Evolutionary conservation across 2,329 filamentous ascomycete species (phyloP), one percentile per base, ranked within the genome.

Genomic region (Fusarium sp.): DNA sequence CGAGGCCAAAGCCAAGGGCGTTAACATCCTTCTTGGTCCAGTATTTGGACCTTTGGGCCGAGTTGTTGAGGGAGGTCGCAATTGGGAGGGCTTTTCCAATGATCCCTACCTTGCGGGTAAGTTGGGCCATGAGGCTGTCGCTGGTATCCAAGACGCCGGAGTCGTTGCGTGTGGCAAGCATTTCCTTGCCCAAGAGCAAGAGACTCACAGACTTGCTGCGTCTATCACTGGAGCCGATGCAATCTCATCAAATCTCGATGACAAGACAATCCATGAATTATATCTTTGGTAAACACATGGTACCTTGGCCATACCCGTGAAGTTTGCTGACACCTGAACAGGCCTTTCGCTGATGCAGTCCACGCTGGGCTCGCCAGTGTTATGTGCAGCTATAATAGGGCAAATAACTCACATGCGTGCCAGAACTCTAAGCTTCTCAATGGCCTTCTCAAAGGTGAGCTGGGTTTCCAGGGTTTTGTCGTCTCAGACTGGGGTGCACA

Each of bases 381-480:
- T 59, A 97, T 97, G 94, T 94, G 93, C 78, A 88, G 89, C 4
- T 97, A 97, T 73, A 91, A 93, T 76, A 89, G 90, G 73, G 81
- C 90, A 7, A 84, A 92, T 60, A 93, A 93, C 73, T 89, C 88
- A 1, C 82, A 69, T 10, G 66, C 57, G 3, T 69, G 64, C 18
- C 64, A 68, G 5, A 69, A 69, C 58, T 69, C 64, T 0, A 69
- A 69, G 7, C 64, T 68, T 19, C 49, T 69, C 2, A 69, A 69
- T 2, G 64, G 58, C 4, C 15, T 94, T 3, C 82, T 94, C 14
- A 94, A 94, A 73, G 90, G 91, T 42, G 91, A 94, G 78, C 83
- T 93, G 35, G 90, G 90, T 0, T 93, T 93, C 74, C 90, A 92
- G 73, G 92, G 92, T 2, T 74, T 90, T 83, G 87, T 93, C 16